phyloP scores from a whole-genome alignment of 805 yeast genomes.

The Kodamaea restingae region DNA sequence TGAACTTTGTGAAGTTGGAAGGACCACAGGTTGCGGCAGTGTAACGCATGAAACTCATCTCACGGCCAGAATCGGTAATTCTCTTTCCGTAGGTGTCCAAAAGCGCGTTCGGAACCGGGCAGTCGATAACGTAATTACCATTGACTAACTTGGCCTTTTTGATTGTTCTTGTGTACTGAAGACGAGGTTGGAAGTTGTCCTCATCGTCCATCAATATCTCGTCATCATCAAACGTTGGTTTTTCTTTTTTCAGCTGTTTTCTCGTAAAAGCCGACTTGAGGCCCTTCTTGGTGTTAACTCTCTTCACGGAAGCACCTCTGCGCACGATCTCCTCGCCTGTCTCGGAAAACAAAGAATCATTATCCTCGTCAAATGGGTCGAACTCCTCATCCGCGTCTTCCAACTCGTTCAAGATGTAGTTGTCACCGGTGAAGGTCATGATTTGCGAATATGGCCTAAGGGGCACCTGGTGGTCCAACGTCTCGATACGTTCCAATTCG shows the following conservation, averaged over 20 bases:
- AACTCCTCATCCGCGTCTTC: conserved; percentile 35
- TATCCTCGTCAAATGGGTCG: conserved; percentile 43
- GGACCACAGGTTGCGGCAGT: conserved; percentile 96
- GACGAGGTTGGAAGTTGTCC: conserved; percentile 37
- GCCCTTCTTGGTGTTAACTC: conserved; percentile 15
- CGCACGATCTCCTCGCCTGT: conserved; percentile 36
- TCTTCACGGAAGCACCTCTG: conserved; percentile 28
- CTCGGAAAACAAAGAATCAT: conserved; percentile 38
- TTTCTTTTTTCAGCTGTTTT: not conserved
- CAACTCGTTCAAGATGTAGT: conserved; percentile 37
- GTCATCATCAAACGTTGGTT: conserved; percentile 4
- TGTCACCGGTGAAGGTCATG: conserved; percentile 30
- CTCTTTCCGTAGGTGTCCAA: conserved; percentile 33
- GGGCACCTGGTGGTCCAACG: conserved; percentile 13
- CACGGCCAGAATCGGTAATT: conserved; percentile 42
- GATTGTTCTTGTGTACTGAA: conserved; percentile 39
- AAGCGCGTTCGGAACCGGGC: conserved; percentile 38
- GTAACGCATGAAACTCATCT: conserved; percentile 84
- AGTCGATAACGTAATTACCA: conserved; percentile 43
- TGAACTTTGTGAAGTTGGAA: conserved; percentile 51
- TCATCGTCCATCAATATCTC: conserved; percentile 22
- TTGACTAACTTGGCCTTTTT: conserved; percentile 52
- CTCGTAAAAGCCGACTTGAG: conserved; percentile 1
- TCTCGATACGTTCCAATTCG: conserved; percentile 19
- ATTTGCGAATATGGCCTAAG: conserved; percentile 21